Base-by-base conservation (phyloP, 2,329 filamentous ascomycete genomes). In the Chaetomiaceae sp. region DNA sequence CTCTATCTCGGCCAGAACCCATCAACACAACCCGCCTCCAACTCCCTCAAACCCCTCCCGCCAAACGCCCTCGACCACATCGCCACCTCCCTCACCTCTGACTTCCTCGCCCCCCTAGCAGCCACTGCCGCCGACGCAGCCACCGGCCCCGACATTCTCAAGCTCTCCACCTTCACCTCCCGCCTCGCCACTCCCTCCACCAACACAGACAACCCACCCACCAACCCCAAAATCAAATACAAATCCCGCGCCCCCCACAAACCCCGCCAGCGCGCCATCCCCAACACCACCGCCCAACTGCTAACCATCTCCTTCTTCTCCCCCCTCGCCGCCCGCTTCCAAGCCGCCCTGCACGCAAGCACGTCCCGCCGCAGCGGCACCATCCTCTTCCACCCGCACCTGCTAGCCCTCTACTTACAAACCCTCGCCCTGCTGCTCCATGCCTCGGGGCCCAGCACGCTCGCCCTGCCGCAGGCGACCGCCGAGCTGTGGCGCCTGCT, bases 91-190 rank as follows among this genome's bases (percentile, higher is more conserved):
- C 72, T 96, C 38, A 82, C 85, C 4, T 77, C 81, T 20, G 72
- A 74, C 1, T 87, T 95, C 58, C 81, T 97, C 17, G 80, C 83
- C 14, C 93, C 93, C 0, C 70, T 97, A 22, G 89, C 91, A 1
- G 83, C 87, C 30, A 73, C 81, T 48, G 88, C 90, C 2, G 90
- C 89, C 33, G 89, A 96, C 60, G 74, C 83, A 18, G 73, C 81
- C 6, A 84, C 84, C 0, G 89, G 91, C 0, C 90, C 93, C 0
- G 81, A 89, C 55, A 78, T 84, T 6, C 78, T 98, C 37, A 97
- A 97, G 68, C 78, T 97, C 18, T 82, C 88, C 22, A 95, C 84
- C 2, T 95, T 97, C 66, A 91, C 84, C 10, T 87, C 86, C 0
- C 81, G 86, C 15, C 81, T 90, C 63, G 33, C 47, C 1, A n/a